Evolutionary conservation across 164 flowering plant genomes (phyloP).

Genomic region (Annona squamosa): DNA sequence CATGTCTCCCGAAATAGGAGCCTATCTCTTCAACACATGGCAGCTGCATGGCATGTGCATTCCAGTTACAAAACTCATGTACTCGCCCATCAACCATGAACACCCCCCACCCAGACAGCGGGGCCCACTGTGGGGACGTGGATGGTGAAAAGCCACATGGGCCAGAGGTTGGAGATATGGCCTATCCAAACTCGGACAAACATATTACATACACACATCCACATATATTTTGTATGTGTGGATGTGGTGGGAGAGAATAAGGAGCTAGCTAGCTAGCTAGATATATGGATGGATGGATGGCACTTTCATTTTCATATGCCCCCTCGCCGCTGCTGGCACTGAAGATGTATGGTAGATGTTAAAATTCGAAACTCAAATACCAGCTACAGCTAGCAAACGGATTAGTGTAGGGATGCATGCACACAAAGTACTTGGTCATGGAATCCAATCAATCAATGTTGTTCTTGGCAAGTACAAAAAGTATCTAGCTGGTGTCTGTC

Average conservation of each 20-base stretch:
- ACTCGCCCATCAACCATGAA: constrained; percentile 18
- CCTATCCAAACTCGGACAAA: not conserved
- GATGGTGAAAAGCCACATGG: constrained; percentile 1
- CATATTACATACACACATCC: not conserved
- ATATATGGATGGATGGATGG: not conserved
- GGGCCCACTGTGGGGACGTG: constrained; percentile 10
- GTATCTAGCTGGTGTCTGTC: too few species aligned
- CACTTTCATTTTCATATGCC: too few species aligned
- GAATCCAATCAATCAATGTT: too few species aligned
- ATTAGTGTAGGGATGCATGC: too few species aligned
- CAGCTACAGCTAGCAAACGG: too few species aligned
- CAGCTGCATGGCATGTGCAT: constrained; percentile 17
- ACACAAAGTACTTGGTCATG: too few species aligned
- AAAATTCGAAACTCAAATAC: too few species aligned
- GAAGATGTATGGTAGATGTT: too few species aligned
- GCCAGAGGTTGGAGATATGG: constrained; percentile 2
- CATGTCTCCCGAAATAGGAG: constrained; percentile 25
- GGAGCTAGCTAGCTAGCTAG: not conserved
- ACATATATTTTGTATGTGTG: not conserved
- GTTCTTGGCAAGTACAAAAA: too few species aligned
- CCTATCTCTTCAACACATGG: constrained; percentile 28
- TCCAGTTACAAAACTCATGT: constrained; percentile 8
- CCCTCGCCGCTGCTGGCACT: too few species aligned
- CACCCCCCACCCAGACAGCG: constrained; percentile 16
- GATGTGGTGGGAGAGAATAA: not conserved